Evolutionary conservation across 768 basidiomycete genomes (phyloP), one percentile per base, ranked within the genome.

Genomic region (Collybiopsis luxurians): DNA sequence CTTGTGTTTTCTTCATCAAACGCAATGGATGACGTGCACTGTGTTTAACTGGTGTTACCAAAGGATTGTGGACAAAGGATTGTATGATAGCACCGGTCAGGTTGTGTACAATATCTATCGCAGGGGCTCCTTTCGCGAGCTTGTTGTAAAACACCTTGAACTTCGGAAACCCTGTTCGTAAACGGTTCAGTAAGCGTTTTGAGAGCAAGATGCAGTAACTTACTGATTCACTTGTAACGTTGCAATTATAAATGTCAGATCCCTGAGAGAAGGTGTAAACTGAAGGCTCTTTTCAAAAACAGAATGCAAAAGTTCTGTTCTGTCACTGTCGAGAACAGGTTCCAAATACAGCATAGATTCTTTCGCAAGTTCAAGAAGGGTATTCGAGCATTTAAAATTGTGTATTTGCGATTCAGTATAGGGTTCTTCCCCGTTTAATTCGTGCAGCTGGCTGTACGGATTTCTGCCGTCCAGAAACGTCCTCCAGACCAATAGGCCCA

Each of bases 401-500:
- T 24, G 17, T 10, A 53, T 53, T 12, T 43, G 31, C 24, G 23
- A 40, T 3, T 53, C 40, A 7, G 52, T 39, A 4, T 40, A 39
- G 26, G 36, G 38, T 12, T 43, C 38, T 40, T 23, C n/a, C n/a
- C n/a, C 23, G 42, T 53, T 24, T 7, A 39, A 53, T 9, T 24
- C 13, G 6, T 19, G 38, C 3, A 9, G 7, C n/a, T 24, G 36
- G n/a, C n/a, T n/a, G n/a, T 36, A 53, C 9, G 52, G 52, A 43
- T 51, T 51, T 26, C 38, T 1, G 4, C 58, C 58, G 13, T 59
- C 54, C 13, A 59, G 15, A 1, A 59, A 43, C 17, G 36, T 38
- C 11, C 58, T 50, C 58, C 58, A 59, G 15, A 55, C 49, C 2
- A 59, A 24, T 7, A 59, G 47, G 2, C 58, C 58, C 15, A 59